A percentile compares a stretch with the other conserved stretches of the same genome.
Evolutionary conservation across 2,329 filamentous ascomycete genomes (phyloP).

Genomic region (Colletotrichum acutatum): DNA sequence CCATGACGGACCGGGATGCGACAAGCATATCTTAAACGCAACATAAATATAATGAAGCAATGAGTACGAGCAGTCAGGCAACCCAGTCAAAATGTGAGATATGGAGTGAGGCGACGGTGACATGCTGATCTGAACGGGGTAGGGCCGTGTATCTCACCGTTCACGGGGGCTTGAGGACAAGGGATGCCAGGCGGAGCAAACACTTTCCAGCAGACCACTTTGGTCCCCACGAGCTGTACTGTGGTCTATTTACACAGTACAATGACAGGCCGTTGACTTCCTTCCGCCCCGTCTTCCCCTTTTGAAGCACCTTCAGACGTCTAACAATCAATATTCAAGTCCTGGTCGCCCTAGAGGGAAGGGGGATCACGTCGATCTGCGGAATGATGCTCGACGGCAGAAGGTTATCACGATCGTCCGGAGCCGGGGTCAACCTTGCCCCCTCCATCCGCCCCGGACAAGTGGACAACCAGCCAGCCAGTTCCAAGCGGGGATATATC

Average conservation of each 20-base stretch:
- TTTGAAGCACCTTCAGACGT: background rate
- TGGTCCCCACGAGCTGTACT: background rate
- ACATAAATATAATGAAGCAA: slow-evolving; percentile 34
- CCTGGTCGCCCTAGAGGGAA: background rate
- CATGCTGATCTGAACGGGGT: background rate
- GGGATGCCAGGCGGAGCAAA: background rate
- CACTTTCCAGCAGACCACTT: background rate
- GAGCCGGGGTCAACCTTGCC: background rate
- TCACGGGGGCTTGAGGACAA: background rate
- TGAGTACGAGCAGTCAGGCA: background rate
- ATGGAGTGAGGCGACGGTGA: background rate
- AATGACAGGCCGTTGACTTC: background rate
- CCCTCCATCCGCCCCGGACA: too few relatives aligned
- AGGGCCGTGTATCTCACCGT: background rate
- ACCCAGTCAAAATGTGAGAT: background rate
- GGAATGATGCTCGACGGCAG: background rate
- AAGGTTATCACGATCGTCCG: background rate
- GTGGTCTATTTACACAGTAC: background rate
- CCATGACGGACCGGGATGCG: slow-evolving; percentile 28
- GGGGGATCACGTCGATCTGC: background rate
- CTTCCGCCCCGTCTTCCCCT: background rate
- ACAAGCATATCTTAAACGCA: slow-evolving; percentile 27
- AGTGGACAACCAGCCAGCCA: too few relatives aligned
- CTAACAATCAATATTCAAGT: background rate
- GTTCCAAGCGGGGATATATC: background rate